Evolutionary conservation across 140 eudicot species (phyloP), one percentile per base, ranked within the genome.

Genomic region (Stevia rebaudiana): DNA sequence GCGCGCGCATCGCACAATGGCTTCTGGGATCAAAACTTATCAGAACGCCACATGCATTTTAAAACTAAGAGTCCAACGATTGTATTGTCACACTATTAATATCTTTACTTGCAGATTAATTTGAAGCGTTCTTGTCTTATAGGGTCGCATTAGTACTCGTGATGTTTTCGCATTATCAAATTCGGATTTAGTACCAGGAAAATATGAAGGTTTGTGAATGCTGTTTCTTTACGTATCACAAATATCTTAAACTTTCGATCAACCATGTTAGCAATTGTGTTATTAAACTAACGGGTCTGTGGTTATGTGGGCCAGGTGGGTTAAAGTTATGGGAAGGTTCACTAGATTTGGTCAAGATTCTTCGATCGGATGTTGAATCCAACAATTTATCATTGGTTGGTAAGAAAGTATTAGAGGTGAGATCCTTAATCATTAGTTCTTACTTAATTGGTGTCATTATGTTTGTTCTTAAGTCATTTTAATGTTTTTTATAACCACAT

Each of bases 311-410:
- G 13, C 19, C 55, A 90, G 97, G 97, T 3, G 96, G 96, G 17
- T 73, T 91, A 70, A 91, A 91, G 74, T 67, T 91, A 33, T 91
- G 98, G 98, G 98, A 91, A 83, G 98, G 98, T 17, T 91, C 98
- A n/a, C 70, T 87, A 39, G 98, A 91, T 84, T 76, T 91, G 43
- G 79, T 91, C 4, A 79, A 76, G 60, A 67, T 86, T 63, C 91
- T 91, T 33, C 61, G 63, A 30, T 71, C 85, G 0, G 96, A 91
- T 67, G 56, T 79, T 50, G 77, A 80, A 81, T 70, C 69, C 40
- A 84, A 81, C 42, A 65, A 30, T 16, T 58, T 91, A 55, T 72
- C 87, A 37, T 71, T 84, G 22, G 53, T 6, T 11, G 95, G 96
- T 18, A 87, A 84, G 76, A 75, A 81, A 65, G 89, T 91, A 40